Evolutionary conservation across 768 basidiomycete species (phyloP), one percentile per base, ranked within the genome.

Genomic region (Mycena olivaceomarginata): DNA sequence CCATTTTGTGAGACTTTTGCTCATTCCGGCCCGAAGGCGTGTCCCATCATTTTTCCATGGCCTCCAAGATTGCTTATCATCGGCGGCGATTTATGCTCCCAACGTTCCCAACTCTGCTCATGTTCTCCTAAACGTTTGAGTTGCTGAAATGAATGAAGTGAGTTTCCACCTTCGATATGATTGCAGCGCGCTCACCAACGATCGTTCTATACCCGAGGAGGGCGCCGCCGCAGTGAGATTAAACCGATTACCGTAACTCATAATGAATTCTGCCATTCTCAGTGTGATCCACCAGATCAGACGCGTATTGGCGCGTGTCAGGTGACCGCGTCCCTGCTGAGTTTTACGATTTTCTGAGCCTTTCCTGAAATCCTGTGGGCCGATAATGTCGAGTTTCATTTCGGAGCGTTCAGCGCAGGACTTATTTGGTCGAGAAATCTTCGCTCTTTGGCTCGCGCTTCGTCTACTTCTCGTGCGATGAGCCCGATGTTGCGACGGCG

Each of bases 341-440:
- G 11, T 45, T 45, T 10, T 45, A 45, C 43, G 43, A 45, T 45
- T 10, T 13, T 31, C 31, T 2, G 31, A 31, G 31, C 31, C 2
- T 31, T 31, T 31, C 31, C 31, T 31, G 31, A 3, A 31, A 20
- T 25, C 46, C 46, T 22, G n/a, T 7, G 22, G n/a, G 25, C 13
- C 13, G 8, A 51, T n/a, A 25, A 98, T 98, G 93, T 98, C 60
- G 87, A 99, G 39, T 98, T 99, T 74, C 90, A 94, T 82, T 95
- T 98, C 82, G 91, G 98, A 16, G 96, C 93, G 0, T 88, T 94
- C 0, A 90, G 93, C 31, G 91, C 90, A 64, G 91, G 94, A 1
- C 89, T 98, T 2, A 83, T 83, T 1, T 98, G 43, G 97, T 99
- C 7, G 97, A 99, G 83, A 90, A 87, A 93, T 99, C 90, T 99